Evolutionary conservation across 1,284 basidiomycete species (phyloP).

Genomic region (Peniophora sp.): DNA sequence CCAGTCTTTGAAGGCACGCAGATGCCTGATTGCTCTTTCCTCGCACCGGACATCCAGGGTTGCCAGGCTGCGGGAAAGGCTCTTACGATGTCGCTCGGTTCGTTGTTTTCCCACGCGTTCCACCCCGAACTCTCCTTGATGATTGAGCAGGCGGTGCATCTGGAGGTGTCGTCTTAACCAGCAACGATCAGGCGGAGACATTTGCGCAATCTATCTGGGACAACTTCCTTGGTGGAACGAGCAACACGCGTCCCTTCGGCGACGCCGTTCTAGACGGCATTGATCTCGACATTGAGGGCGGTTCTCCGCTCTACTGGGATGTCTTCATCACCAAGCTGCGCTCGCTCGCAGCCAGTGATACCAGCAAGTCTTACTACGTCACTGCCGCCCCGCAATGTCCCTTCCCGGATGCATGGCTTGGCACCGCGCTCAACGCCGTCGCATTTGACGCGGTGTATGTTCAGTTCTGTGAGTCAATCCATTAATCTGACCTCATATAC

Average conservation of each 20-base stretch:
- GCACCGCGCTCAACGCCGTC: slow-evolving; percentile 6
- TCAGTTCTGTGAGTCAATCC: neutral
- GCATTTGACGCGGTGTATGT: neutral
- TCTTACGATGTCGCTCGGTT: slow-evolving; percentile 20
- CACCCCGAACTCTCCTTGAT: too few relatives aligned
- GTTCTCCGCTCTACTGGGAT: slow-evolving; percentile 13
- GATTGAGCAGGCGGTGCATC: slow-evolving; percentile 12
- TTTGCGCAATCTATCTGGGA: neutral
- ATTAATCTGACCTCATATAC: neutral
- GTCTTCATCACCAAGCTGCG: slow-evolving; percentile 19
- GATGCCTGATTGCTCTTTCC: slow-evolving; percentile 17
- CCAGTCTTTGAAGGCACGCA: slow-evolving; percentile 17
- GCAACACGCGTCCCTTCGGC: slow-evolving; percentile 1
- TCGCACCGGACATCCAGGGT: slow-evolving; percentile 16
- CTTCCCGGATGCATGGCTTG: slow-evolving; percentile 15
- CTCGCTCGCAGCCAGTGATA: slow-evolving; percentile 5
- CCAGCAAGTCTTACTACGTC: slow-evolving; percentile 34
- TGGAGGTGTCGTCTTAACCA: slow-evolving; percentile 17
- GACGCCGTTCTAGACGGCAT: slow-evolving; percentile 2
- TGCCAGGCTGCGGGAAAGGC: slow-evolving; percentile 22
- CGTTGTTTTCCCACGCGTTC: slow-evolving; percentile 40
- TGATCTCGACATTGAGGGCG: slow-evolving; percentile 2
- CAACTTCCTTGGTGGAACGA: neutral
- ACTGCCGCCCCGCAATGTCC: slow-evolving; percentile 17
- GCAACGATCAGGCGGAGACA: neutral